A percentile compares a stretch with the other conserved stretches of the same genome.
phyloP scores from a whole-genome alignment of 495 filamentous ascomycete genomes.

The Annulohypoxylon stygium region DNA sequence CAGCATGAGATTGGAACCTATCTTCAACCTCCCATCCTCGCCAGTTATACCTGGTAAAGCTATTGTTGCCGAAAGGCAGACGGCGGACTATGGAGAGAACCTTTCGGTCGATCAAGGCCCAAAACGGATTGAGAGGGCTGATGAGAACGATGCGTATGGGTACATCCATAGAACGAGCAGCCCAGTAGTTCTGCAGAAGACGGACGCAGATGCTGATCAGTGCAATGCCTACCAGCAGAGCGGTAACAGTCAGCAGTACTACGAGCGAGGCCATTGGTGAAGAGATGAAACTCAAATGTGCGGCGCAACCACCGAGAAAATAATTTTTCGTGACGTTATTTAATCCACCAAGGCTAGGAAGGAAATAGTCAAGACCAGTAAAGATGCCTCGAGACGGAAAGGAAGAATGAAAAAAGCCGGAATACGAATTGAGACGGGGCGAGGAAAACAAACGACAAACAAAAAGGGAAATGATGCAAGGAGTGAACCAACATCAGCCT shows the following conservation, averaged over 20 bases:
- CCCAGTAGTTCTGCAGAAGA: conserved; percentile 40
- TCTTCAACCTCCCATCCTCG: conserved; percentile 55
- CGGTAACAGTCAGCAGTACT: conserved; percentile 1
- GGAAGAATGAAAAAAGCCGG: too few species aligned
- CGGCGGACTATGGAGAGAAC: conserved; percentile 36
- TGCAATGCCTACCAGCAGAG: background rate
- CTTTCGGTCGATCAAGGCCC: conserved; percentile 47
- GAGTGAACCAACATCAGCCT: too few species aligned
- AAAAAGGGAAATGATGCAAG: too few species aligned
- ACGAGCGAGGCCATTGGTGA: conserved; percentile 16
- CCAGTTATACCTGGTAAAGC: conserved; percentile 51
- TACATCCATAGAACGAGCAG: conserved; percentile 51
- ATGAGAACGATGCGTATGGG: conserved; percentile 57
- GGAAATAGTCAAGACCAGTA: too few species aligned
- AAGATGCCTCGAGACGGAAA: too few species aligned
- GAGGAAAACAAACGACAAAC: too few species aligned
- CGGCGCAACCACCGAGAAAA: background rate
- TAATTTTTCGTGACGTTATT: background rate
- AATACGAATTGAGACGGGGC: too few species aligned
- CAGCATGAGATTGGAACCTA: conserved; percentile 54
- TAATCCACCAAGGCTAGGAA: background rate
- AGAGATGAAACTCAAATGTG: conserved; percentile 14
- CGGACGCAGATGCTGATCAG: conserved; percentile 4
- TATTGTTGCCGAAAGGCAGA: conserved; percentile 50
- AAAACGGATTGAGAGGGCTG: conserved; percentile 50